Evolutionary conservation across 441 rosid genomes (phyloP), one percentile per base, ranked within the genome.

Genomic region (Gossypium laxum): DNA sequence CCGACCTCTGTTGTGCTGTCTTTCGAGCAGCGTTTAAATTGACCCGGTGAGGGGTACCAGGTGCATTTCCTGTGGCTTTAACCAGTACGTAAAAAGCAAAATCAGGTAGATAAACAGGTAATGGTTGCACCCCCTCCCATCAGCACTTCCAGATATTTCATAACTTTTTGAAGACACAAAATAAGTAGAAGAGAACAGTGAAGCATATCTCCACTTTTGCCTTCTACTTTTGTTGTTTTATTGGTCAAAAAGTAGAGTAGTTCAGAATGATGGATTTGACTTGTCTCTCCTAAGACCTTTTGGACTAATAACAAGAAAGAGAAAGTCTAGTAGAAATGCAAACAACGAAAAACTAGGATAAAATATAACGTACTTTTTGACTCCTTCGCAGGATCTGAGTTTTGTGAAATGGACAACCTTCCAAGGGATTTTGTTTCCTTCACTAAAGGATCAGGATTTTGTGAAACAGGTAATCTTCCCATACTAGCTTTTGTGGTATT

Each of bases 401-500:
- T 89, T 75, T 87, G 91, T 67, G 90, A 83, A 78, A 87, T 86
- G 24, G 96, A 84, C 78, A 84, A 81, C 84, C 91, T 86, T 72
- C 91, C 96, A 15, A 89, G 81, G 76, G 93, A 79, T 76, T 86
- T 95, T 72, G 90, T 80, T 82, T 95, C 97, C 84, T 89, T 95
- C 73, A 72, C 59, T 75, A 87, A 77, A 79, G 83, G 51, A 69
- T 91, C 96, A 64, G 90, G 84, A 75, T 74, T 83, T 76, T 89
- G 91, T 58, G 97, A 86, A 85, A 79, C 82, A 24, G 91, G 75
- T 75, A 86, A 72, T 84, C 89, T 87, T 77, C 88, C 95, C 75
- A 71, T 70, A 73, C 81, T 80, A 74, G 82, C 50, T 85, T 91
- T 94, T 72, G 85, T 73, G 76, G 79, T 72, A 74, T 84, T 89